phyloP scores from a whole-genome alignment of 2,329 filamentous ascomycete species.

The Paraconiothyrium brasiliense region DNA sequence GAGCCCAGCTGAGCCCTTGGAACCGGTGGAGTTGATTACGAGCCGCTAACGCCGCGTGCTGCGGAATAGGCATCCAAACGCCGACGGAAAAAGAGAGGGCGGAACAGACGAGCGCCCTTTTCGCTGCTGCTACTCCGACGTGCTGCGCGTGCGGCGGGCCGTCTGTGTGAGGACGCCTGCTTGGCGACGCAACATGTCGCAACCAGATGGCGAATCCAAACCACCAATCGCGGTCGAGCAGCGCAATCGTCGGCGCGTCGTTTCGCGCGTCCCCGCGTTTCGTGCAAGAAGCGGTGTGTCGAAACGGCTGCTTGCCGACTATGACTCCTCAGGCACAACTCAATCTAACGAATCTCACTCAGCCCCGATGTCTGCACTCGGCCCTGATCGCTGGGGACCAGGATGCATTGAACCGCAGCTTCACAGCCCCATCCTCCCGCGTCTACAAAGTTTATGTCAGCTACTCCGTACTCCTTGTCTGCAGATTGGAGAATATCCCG shows the following conservation, averaged over 20 bases:
- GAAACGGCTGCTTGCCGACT: constrained; percentile 18
- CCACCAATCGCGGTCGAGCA: not conserved
- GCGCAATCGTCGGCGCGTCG: not conserved
- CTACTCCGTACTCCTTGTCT: not conserved
- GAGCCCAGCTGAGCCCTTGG: constrained; percentile 30
- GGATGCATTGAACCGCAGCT: not conserved
- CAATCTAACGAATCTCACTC: constrained; percentile 25
- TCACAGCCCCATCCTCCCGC: constrained; percentile 4
- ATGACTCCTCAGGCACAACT: constrained; percentile 24
- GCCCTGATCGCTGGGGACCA: constrained; percentile 19
- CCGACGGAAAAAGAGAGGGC: constrained; percentile 38
- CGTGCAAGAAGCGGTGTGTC: constrained; percentile 27
- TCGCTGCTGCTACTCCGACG: constrained; percentile 5
- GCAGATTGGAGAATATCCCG: too few species aligned
- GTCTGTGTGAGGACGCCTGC: not conserved
- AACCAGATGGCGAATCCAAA: not conserved
- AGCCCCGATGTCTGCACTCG: constrained; percentile 26
- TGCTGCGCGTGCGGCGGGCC: constrained; percentile 6
- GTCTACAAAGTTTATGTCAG: not conserved
- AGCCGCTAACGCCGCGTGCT: constrained; percentile 29
- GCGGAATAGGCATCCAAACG: constrained; percentile 32
- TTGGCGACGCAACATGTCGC: not conserved
- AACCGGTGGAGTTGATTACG: constrained; percentile 39
- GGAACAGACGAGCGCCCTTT: constrained; percentile 39
- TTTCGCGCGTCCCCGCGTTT: constrained; percentile 12